These are phyloP conservation scores for Populus hybrid DNA, from an alignment of 441 rosid genomes.

Conservation along the genomic window DNA sequence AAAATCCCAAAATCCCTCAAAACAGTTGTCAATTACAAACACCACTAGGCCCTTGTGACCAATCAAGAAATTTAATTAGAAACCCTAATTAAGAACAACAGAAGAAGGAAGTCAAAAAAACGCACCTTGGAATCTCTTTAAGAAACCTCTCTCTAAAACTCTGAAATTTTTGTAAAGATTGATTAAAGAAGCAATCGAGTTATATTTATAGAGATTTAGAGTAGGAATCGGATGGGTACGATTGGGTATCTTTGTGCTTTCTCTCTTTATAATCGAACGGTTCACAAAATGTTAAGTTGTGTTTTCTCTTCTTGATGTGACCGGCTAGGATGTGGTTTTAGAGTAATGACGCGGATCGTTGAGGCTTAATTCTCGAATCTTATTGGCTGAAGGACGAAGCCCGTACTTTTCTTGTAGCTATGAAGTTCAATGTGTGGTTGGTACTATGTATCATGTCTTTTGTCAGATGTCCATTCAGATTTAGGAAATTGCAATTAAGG, in stretches of 20 bases:
- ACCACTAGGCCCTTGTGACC: neutral
- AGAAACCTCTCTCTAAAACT: neutral
- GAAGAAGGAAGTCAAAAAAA: neutral
- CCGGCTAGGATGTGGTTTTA: neutral
- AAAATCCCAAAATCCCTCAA: neutral
- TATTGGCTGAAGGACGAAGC: neutral
- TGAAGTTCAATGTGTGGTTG: neutral
- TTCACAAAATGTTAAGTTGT: neutral
- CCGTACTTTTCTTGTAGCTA: neutral
- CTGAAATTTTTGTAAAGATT: neutral
- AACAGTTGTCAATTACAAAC: neutral
- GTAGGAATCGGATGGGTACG: neutral
- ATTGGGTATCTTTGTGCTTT: slow-evolving; percentile 7
- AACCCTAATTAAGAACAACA: neutral
- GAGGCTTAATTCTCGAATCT: neutral
- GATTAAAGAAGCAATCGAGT: rapidly evolving
- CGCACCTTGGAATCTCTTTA: neutral
- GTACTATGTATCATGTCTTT: neutral
- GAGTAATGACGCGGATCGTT: slow-evolving; percentile 1
- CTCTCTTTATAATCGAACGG: slow-evolving; percentile 3
- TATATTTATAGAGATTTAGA: neutral
- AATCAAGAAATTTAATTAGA: neutral
- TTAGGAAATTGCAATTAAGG: too few relatives aligned
- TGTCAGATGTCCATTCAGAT: neutral
- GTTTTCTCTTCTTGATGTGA: neutral